Conservation (phyloP, 371 early-diverging fungal genomes). For the Mucor piriformis region DNA sequence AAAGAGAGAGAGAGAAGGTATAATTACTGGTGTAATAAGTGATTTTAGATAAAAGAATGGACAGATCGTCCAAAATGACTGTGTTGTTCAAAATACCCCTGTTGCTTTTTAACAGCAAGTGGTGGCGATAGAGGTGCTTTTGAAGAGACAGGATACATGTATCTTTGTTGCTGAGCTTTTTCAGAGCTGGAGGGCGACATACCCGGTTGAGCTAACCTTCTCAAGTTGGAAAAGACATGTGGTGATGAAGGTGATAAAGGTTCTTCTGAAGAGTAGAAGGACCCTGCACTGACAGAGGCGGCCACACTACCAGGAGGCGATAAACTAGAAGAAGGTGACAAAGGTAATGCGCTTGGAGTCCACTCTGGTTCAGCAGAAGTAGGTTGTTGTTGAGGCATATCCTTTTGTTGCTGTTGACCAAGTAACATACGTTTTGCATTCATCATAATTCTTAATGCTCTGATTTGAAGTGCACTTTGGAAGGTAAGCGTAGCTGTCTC, state of each 20-base stretch:
- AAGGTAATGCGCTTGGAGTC: slow-evolving; percentile 36
- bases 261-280: slow-evolving; percentile 55
- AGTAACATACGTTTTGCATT: slow-evolving; percentile 35
- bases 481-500: slow-evolving; percentile 57
- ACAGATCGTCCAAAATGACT: background rate
- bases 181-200: slow-evolving; percentile 1
- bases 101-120: background rate
- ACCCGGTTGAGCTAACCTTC: slow-evolving; percentile 2
- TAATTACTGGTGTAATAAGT: background rate
- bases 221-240: slow-evolving; percentile 6
- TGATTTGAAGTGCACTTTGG: slow-evolving; percentile 55
- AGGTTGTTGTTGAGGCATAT: background rate
- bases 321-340: slow-evolving; percentile 64
- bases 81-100: background rate
- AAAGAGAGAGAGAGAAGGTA: background rate
- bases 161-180: slow-evolving; percentile 3
- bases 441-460: slow-evolving; percentile 55
- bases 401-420: slow-evolving; percentile 5
- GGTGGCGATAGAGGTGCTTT: background rate
- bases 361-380: slow-evolving; percentile 21
- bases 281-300: slow-evolving; percentile 55
- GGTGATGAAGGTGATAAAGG: slow-evolving; percentile 39
- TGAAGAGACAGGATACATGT: background rate
- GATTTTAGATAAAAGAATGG: background rate
- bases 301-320: slow-evolving; percentile 58